Evolutionary conservation across 139 green algal species (phyloP).

Genomic region (Klebsormidium nitens): DNA sequence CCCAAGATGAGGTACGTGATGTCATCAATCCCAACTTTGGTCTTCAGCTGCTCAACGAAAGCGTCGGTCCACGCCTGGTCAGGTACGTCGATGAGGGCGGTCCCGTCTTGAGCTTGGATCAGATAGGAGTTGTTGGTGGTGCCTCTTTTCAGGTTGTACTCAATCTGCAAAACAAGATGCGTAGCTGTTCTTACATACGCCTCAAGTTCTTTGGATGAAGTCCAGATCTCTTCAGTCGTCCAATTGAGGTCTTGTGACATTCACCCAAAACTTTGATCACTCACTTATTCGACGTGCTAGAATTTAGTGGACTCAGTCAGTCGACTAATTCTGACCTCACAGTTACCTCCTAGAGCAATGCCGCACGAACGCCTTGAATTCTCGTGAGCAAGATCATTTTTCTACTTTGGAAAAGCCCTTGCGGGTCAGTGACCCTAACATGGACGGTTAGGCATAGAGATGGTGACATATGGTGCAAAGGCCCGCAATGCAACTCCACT

Average conservation of each 20-base stretch:
- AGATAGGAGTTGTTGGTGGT: slow-evolving; percentile 91
- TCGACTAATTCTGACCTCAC: not conserved
- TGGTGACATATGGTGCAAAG: no score
- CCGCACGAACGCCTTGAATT: no score
- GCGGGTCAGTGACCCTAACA: no score
- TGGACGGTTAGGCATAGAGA: no score
- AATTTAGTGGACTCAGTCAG: not conserved
- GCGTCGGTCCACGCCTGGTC: slow-evolving; percentile 59
- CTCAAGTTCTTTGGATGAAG: no score
- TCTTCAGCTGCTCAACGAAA: slow-evolving; percentile 52
- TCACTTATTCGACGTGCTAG: not conserved
- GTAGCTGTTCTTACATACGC: no score
- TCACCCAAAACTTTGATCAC: not conserved
- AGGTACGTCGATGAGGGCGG: slow-evolving; percentile 56
- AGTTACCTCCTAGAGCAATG: not conserved
- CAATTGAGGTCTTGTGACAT: not conserved
- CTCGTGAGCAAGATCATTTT: no score
- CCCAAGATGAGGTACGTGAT: slow-evolving; percentile 69
- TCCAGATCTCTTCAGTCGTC: not conserved
- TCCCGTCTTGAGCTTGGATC: slow-evolving; percentile 41
- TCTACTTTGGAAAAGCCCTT: no score
- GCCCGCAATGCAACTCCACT: no score
- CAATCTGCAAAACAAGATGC: no score
- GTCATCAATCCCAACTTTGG: slow-evolving; percentile 32
- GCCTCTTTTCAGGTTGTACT: slow-evolving; percentile 76